phyloP scores from a whole-genome alignment of 345 rosid species.

The Eucalyptus sideroxylon region DNA sequence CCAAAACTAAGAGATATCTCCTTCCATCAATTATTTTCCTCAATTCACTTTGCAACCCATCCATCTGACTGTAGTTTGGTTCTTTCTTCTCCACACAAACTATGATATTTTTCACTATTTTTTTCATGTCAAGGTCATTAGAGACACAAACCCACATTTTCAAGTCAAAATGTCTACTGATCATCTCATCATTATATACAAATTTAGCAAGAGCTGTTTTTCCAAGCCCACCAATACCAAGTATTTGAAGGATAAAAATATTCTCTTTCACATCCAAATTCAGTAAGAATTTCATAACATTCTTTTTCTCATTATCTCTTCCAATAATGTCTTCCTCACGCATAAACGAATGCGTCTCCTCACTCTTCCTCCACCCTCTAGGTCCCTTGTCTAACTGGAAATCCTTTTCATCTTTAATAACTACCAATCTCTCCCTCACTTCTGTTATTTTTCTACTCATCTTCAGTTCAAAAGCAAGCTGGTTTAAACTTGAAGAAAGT shows the following conservation, averaged over 20 bases:
- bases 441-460: too few species aligned
- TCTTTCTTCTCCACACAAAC: background rate
- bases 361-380: background rate
- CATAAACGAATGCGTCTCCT: background rate
- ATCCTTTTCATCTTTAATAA: rapidly evolving
- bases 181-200: background rate
- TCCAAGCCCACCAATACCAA: background rate
- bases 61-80: background rate
- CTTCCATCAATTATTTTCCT: background rate
- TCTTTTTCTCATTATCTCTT: background rate
- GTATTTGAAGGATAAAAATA: background rate
- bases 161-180: background rate
- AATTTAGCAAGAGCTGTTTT: background rate
- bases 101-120: background rate
- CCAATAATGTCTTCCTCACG: background rate
- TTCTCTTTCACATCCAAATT: background rate
- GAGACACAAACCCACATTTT: background rate
- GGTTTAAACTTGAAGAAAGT: background rate
- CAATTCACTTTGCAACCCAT: background rate
- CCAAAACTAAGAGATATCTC: background rate
- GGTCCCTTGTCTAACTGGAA: background rate
- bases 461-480: background rate
- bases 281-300: background rate
- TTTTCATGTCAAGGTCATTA: background rate
- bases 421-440: background rate